These are phyloP conservation scores for Phaeosphaeriaceae sp. DNA, from an alignment of 2,329 filamentous ascomycete genomes.

Conservation along the genomic window DNA sequence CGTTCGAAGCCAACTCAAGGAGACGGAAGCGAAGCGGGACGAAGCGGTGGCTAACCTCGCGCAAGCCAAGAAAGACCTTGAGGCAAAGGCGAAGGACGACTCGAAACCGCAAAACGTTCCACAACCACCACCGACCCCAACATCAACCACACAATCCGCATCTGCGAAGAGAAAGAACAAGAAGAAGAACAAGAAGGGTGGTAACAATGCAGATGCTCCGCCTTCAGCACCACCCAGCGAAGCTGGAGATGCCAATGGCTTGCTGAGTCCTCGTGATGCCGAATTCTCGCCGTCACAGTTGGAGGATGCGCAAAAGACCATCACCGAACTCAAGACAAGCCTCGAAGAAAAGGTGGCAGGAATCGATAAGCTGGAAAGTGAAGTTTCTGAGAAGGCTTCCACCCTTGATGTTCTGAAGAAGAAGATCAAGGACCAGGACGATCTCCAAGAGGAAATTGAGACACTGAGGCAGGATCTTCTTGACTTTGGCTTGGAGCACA, in stretches of 20 bases:
- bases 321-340: slow-evolving; percentile 42
- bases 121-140: slow-evolving; percentile 24
- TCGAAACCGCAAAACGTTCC: slow-evolving; percentile 14
- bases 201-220: slow-evolving; percentile 49
- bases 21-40: slow-evolving; percentile 59
- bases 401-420: slow-evolving; percentile 75
- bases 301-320: slow-evolving; percentile 38
- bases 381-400: slow-evolving; percentile 64
- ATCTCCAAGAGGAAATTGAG: slow-evolving; percentile 84
- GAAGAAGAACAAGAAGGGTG: slow-evolving; percentile 80
- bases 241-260: slow-evolving; percentile 43
- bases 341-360: slow-evolving; percentile 43
- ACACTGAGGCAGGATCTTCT: slow-evolving; percentile 80
- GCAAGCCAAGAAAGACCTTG: slow-evolving; percentile 36
- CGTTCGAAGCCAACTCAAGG: slow-evolving; percentile 61
- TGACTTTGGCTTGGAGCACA: slow-evolving; percentile 80
- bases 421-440: slow-evolving; percentile 77
- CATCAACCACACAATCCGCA: slow-evolving; percentile 39
- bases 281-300: slow-evolving; percentile 52
- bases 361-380: slow-evolving; percentile 41
- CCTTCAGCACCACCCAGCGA: slow-evolving; percentile 50
- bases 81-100: slow-evolving; percentile 25
- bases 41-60: slow-evolving; percentile 54
- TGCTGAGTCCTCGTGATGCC: slow-evolving; percentile 42
- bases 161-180: slow-evolving; percentile 80